Conservation (phyloP, 352 stramenopile species). For the Phytophthora cactorum region DNA sequence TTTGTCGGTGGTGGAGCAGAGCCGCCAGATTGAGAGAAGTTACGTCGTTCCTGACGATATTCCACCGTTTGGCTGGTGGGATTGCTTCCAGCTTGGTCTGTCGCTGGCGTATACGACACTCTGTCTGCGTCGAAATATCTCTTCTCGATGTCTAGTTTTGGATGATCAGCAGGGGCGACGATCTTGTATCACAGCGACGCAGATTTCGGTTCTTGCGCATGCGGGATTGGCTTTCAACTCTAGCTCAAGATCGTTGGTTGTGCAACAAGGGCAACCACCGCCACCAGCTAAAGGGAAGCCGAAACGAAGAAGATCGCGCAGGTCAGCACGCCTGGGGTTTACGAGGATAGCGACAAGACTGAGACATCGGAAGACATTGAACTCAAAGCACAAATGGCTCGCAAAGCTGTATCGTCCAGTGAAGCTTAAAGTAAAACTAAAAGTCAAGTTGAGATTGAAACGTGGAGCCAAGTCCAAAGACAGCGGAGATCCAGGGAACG, state of each 20-base stretch:
- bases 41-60: constrained; percentile 49
- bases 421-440: constrained; percentile 17
- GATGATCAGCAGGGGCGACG: constrained; percentile 23
- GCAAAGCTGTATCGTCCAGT: constrained; percentile 5
- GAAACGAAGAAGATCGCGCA: constrained; percentile 15
- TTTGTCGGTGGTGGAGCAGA: constrained; percentile 36
- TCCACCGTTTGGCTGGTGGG: constrained; percentile 49
- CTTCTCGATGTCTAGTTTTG: constrained; percentile 38
- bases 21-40: constrained; percentile 54
- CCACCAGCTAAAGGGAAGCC: constrained; percentile 8
- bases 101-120: constrained; percentile 56
- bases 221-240: constrained; percentile 49
- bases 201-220: constrained; percentile 41
- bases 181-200: constrained; percentile 28
- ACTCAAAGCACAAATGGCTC: constrained; percentile 1
- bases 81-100: constrained; percentile 57
- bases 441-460: constrained; percentile 16
- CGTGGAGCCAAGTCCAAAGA: constrained; percentile 1
- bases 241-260: constrained; percentile 41
- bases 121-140: constrained; percentile 61
- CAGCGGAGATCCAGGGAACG: background rate
- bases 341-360: constrained; percentile 17
- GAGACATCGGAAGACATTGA: constrained; percentile 9
- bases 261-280: constrained; percentile 32
- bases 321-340: constrained; percentile 4